Conservation (phyloP, 768 basidiomycete genomes). For the Xerocomellus dryophilus region DNA sequence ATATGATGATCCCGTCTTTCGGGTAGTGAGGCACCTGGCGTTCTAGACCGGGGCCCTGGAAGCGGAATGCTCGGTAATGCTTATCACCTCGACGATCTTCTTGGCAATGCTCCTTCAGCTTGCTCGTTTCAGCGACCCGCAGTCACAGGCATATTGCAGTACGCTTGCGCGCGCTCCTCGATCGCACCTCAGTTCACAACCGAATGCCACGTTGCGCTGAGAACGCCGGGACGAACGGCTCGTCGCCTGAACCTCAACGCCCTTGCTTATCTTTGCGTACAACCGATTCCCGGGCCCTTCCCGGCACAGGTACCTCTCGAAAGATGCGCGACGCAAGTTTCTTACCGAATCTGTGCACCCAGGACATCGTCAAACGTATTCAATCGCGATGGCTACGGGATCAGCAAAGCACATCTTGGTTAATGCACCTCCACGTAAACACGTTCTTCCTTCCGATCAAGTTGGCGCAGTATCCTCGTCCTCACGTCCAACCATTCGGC, state of each 20-base stretch:
- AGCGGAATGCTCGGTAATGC: not conserved
- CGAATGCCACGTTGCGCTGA: not conserved
- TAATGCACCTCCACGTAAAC: not conserved
- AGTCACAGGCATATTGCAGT: not conserved
- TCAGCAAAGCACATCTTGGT: not conserved
- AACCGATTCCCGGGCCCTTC: not conserved
- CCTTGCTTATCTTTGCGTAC: slow-evolving; percentile 2
- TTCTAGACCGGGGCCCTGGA: slow-evolving; percentile 2
- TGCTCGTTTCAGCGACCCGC: slow-evolving; percentile 3
- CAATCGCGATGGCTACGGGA: slow-evolving; percentile 18
- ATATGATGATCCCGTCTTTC: not conserved
- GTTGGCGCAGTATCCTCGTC: not conserved
- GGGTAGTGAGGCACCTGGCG: not conserved
- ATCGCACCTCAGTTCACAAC: slow-evolving; percentile 6
- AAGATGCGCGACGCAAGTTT: slow-evolving; percentile 1
- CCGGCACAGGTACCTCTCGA: not conserved
- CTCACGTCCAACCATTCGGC: not conserved
- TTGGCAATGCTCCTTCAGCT: not conserved
- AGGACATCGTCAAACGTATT: not conserved
- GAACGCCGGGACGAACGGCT: not conserved
- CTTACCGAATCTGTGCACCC: slow-evolving; percentile 7
- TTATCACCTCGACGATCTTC: slow-evolving; percentile 8
- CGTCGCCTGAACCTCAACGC: slow-evolving; percentile 12
- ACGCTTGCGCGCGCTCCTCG: not conserved
- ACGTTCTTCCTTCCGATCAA: not conserved